Percentiles rank a stretch among this genome's conserved stretches.
Conservation (phyloP, 1,139 yeast species). For the Yamadazyma conglobata region DNA sequence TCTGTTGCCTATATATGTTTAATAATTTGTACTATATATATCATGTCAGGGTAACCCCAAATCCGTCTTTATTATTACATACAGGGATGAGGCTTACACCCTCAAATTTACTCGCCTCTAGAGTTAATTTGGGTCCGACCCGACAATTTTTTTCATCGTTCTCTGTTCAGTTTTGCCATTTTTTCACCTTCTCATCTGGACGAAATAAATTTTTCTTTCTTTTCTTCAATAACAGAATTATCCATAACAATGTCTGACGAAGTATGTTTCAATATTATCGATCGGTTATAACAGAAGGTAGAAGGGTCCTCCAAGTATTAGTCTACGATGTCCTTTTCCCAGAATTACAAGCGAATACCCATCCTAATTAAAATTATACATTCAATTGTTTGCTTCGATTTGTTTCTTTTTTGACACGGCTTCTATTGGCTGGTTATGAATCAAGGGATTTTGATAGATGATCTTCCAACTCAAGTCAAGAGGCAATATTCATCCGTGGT, state of each 20-base stretch:
- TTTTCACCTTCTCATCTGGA: conserved; percentile 13
- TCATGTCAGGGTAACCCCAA: conserved; percentile 13
- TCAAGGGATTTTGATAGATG: no score
- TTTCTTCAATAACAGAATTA: conserved; percentile 7
- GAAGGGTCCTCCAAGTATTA: no score
- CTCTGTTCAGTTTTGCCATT: conserved; percentile 3
- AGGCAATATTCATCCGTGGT: no score
- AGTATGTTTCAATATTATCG: conserved; percentile 12
- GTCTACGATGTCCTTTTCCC: no score
- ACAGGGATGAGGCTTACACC: conserved; percentile 6
- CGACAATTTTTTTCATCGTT: conserved; percentile 3
- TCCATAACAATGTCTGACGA: conserved; percentile 14
- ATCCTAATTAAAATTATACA: no score
- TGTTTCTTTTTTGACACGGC: conserved; percentile 6
- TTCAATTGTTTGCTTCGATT: background rate
- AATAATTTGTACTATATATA: conserved; percentile 3
- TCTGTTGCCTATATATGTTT: conserved; percentile 1
- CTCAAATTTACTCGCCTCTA: conserved; percentile 10
- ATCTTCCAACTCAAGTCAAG: no score
- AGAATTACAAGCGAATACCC: no score
- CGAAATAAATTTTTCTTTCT: conserved; percentile 10
- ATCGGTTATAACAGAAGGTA: background rate
- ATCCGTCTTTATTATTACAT: no score
- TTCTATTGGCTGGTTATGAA: conserved; percentile 6
- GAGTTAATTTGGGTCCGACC: conserved; percentile 4